Base-by-base conservation (phyloP, 345 rosid species). In the Isatis tinctoria region DNA sequence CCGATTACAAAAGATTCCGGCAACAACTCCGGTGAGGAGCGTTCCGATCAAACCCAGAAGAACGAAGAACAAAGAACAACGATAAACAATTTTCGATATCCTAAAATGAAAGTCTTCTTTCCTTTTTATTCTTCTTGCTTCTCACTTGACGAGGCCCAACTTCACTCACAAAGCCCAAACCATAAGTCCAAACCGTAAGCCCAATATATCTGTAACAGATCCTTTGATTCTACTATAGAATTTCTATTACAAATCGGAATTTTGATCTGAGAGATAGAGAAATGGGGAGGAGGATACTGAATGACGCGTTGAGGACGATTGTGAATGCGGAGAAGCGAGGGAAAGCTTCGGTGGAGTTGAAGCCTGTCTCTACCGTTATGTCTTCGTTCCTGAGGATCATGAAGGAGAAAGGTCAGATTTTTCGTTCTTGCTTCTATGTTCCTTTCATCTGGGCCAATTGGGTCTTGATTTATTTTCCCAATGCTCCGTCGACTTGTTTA, bases 261-360 rank as follows among this genome's bases (percentile, higher is more conserved):
- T 14, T 32, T n/a, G 67, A 66, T 57, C 63, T 65, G 49, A n/a
- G 75, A 62, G 78, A 62, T 72, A 51, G 69, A 60, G 78, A 64
- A 68, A 93, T 91, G 98, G 98, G 98, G 65, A 83, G 97, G 78
- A 91, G 93, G 63, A 90, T 90, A 72, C 47, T 94, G 81, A 91
- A 88, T 75, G 88, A 95, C 26, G 99, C 97, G 14, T 75, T 95
- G 85, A 88, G 97, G 69, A 39, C 85, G 65, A 85, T 92, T 2
- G 99, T 95, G 80, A 95, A 95, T 68, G 97, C 97, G 0, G 97
- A 95, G 77, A 95, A 54, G 82, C 84, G 97, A 51, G 85, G 83
- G 13, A 95, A 91, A 80, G 85, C 91, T 20, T 76, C 86, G 1
- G 97, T 95, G 65, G 92, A 92, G 49, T 35, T 95, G 71, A 78